Percentiles rank a stretch among this genome's conserved stretches.
phyloP scores from a whole-genome alignment of 192 early-diverging fungal species.

The Backusella westeae region DNA sequence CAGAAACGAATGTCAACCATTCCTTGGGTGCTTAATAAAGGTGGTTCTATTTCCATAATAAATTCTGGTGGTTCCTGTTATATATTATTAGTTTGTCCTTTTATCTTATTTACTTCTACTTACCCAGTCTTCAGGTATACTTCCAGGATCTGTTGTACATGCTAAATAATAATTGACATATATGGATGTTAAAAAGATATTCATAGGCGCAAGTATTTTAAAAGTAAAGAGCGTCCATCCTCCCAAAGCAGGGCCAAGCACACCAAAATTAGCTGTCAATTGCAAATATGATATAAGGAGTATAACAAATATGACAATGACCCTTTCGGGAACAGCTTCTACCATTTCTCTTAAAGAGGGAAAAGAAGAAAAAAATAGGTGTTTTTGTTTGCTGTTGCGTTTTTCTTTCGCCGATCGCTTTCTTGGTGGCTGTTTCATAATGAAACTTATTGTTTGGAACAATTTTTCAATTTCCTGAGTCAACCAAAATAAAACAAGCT shows the following conservation, averaged over 20 bases:
- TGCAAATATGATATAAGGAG: conserved; percentile 8
- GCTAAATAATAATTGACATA: conserved; percentile 86
- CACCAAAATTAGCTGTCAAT: conserved; percentile 2
- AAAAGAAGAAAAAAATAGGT: neutral
- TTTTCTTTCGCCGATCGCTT: neutral
- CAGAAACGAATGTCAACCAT: conserved; percentile 69
- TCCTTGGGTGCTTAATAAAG: conserved; percentile 42
- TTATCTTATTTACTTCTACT: neutral
- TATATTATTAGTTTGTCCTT: neutral
- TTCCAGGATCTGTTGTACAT: conserved; percentile 71
- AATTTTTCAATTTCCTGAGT: neutral
- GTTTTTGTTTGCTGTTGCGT: neutral
- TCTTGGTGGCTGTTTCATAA: neutral
- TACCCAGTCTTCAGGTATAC: conserved; percentile 56
- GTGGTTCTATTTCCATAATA: neutral
- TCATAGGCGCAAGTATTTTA: conserved; percentile 62
- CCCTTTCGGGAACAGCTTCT: neutral
- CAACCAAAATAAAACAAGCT: neutral
- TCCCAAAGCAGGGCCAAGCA: conserved; percentile 10
- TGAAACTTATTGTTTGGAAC: neutral
- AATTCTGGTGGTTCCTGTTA: conserved; percentile 5
- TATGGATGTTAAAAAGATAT: conserved; percentile 64
- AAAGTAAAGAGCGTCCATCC: conserved; percentile 7
- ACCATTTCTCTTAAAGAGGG: neutral
- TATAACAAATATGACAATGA: neutral